Evolutionary conservation across 306 rosid genomes (phyloP).

Genomic region (Lathyrus oleraceus): DNA sequence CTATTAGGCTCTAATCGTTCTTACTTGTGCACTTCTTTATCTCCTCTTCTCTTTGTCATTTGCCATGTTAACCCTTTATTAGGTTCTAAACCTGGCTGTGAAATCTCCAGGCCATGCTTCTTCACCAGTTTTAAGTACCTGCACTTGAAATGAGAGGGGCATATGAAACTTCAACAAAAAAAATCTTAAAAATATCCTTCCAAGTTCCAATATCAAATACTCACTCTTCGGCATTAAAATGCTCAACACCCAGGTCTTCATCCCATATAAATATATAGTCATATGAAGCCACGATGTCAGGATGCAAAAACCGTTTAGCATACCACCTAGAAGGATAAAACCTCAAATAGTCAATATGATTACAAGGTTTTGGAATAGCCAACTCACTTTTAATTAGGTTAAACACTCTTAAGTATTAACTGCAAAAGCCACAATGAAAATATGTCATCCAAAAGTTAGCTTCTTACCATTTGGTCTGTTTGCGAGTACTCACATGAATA

Average conservation of each 20-base stretch:
- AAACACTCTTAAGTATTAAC: not conserved
- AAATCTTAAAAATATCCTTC: not conserved
- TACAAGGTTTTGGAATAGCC: slow-evolving; percentile 13
- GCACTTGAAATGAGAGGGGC: slow-evolving; percentile 25
- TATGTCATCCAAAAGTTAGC: not conserved
- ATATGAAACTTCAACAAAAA: slow-evolving; percentile 13
- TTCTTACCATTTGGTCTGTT: slow-evolving; percentile 92
- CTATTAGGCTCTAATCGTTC: slow-evolving; percentile 24
- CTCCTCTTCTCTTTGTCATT: slow-evolving; percentile 95
- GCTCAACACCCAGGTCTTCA: slow-evolving; percentile 97
- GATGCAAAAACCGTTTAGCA: slow-evolving; percentile 97
- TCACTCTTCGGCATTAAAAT: slow-evolving; percentile 91
- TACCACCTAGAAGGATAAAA: slow-evolving; percentile 74
- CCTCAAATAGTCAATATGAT: slow-evolving; percentile 12
- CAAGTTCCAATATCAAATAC: slow-evolving; percentile 40
- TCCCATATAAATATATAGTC: slow-evolving; percentile 98
- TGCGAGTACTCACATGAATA: slow-evolving; percentile 85
- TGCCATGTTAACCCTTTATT: slow-evolving; percentile 88
- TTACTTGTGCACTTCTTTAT: slow-evolving; percentile 94
- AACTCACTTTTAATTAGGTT: slow-evolving; percentile 3
- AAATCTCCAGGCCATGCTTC: slow-evolving; percentile 97
- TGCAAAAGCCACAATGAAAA: not conserved
- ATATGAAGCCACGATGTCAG: slow-evolving; percentile 94
- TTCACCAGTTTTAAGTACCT: slow-evolving; percentile 80
- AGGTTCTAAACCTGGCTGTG: slow-evolving; percentile 98